Base-by-base conservation (phyloP, 148 eudicot species). In the Chenopodium berlandieri region DNA sequence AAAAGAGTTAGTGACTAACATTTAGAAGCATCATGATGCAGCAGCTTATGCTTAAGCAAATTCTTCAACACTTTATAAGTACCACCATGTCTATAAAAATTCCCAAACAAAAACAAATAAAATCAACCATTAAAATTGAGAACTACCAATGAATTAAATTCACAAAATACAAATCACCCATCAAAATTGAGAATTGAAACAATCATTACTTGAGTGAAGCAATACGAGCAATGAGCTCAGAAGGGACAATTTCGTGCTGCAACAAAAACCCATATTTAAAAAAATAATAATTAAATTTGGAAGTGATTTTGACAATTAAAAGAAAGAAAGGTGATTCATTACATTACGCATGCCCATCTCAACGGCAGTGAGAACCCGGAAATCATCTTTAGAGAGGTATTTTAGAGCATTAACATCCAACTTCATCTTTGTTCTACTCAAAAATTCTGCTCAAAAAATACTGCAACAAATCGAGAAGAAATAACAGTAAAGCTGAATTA, bases 321-420 rank as follows among this genome's bases (percentile, higher is more conserved):
- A 44, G 30, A 66, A 74, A 56, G 4, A 19, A 14, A 4, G 75
- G 2, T 13, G 80, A 78, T 17, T 37, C 78, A 69, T 52, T 44
- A 94, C 97, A 78, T 92, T 96, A 77, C 98, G 93, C 99, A 96
- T 96, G 84, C 99, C 99, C 91, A 92, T 85, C 89, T 96, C 99
- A 46, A 96, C 99, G 16, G 99, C 98, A 7, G 95, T 92, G 79
- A 96, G 97, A 82, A 91, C 97, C 87, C 99, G 89, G 70, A 94
- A 96, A 85, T 96, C 99, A 86, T 96, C 99, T 77, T 86, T 96
- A 50, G 98, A 92, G 40, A 96, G 94, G 76, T 92, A 92, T 80
- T 98, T 84, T 77, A 96, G 85, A 46, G 86, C 97, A 64, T 96
- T 75, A 27, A 96, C 99, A 75, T 92, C 92, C 80, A 96, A 85